Evolutionary conservation across 176 grass and related monocot species (phyloP), one percentile per base, ranked within the genome.

Genomic region (Oryza coarctata): DNA sequence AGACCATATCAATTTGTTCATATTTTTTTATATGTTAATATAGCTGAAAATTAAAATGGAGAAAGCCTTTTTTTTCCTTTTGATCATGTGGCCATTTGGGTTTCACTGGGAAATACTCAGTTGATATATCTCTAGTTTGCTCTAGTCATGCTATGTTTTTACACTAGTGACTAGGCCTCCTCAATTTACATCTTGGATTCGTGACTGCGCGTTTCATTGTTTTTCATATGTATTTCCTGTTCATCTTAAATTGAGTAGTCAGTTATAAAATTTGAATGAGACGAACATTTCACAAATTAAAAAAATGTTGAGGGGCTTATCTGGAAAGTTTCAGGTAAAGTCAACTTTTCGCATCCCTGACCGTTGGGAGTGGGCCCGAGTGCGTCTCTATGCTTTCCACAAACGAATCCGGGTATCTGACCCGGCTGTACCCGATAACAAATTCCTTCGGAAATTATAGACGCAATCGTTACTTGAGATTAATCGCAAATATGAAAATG

Each of bases 291-390:
- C 28, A 2, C 0, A 71, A 47, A 35, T 85, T 71, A 18, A 26
- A 0, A 2, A 11, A 26, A 64, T 14, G 0, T 6, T 49, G 9
- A 63, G 67, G 66, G 65, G 74, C 29, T 63, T 49, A 29, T 5
- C 8, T 14, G 18, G 15, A 71, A 85, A 60, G 1, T 12, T 20
- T 2, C 1, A 17, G 4, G 6, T 11, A 14, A 61, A 36, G 75
- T 85, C 74, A 85, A 64, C 75, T 71, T 85, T 35, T 12, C 55
- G 44, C 49, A 63, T 70, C 17, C 28, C 67, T 55, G 75, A 72
- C 83, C 83, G 83, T 85, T 72, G 38, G 52, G 83, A n/a, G 3
- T 77, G 38, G 38, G 57, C 45, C 33, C 15, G 47, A 70, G 13
- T 50, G 47, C 40, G 49, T 55, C 33, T 31, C 63, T 50, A 12